These are phyloP conservation scores for Phytophthora pinifolia DNA, from an alignment of 352 stramenopile genomes.

Conservation along the genomic window DNA sequence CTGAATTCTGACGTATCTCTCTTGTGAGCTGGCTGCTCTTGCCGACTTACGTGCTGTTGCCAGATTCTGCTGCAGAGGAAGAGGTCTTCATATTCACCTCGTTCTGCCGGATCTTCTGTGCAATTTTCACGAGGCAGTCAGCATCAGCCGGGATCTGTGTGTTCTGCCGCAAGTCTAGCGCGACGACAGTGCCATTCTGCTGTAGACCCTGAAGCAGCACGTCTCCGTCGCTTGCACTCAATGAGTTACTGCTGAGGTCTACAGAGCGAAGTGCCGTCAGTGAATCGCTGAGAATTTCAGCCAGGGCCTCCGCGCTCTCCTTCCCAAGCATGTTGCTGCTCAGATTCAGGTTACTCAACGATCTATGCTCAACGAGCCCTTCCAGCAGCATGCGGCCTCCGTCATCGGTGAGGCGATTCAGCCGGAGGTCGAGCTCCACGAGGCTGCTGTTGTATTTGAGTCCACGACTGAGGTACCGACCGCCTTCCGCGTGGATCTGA, in stretches of 20 bases:
- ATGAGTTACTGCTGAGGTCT: constrained; percentile 82
- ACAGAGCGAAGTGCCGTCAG: constrained; percentile 62
- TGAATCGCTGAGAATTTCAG: constrained; percentile 71
- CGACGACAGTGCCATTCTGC: constrained; percentile 59
- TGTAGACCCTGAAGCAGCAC: constrained; percentile 59
- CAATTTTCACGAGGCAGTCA: constrained; percentile 60
- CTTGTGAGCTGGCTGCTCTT: no score
- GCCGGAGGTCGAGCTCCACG: constrained; percentile 86
- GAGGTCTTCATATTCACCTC: constrained; percentile 56
- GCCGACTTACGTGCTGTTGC: constrained; percentile 5
- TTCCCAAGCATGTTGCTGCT: constrained; percentile 81
- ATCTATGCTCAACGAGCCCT: constrained; percentile 68
- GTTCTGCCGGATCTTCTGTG: constrained; percentile 73
- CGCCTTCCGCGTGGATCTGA: constrained; percentile 92
- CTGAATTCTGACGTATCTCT: constrained; percentile 1
- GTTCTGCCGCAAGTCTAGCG: constrained; percentile 82
- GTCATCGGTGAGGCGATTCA: constrained; percentile 93
- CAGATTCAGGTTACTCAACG: constrained; percentile 80
- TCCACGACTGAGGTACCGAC: constrained; percentile 88
- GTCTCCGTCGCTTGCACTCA: constrained; percentile 64
- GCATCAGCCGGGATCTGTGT: constrained; percentile 58
- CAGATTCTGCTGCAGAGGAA: constrained; percentile 7
- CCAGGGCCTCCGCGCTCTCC: constrained; percentile 70
- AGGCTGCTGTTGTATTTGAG: constrained; percentile 90
- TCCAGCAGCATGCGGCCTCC: constrained; percentile 88